Evolutionary conservation across 768 basidiomycete genomes (phyloP), one percentile per base, ranked within the genome.

Genomic region (Boletus vermiculosoides): DNA sequence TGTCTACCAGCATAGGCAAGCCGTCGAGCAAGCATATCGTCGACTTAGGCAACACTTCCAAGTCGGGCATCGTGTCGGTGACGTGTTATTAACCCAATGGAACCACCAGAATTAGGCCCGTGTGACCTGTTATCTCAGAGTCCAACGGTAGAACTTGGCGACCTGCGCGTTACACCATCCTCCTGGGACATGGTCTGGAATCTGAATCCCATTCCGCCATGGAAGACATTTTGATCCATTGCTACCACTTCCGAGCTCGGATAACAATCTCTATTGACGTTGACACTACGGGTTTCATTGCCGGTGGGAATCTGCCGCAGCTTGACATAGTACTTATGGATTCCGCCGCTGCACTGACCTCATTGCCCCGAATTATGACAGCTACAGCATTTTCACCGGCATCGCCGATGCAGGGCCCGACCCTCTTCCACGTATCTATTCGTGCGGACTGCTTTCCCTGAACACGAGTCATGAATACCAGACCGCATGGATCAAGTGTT

Each of bases 261-360:
- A 70, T 86, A 50, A 75, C 77, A 31, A 73, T 82, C 51, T 73
- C 78, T 2, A 84, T 87, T 50, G 83, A 84, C 34, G 70, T n/a
- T n/a, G n/a, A n/a, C n/a, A n/a, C n/a, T n/a, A n/a, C n/a, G n/a
- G n/a, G 85, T 44, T 86, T 86, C 60, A 64, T 78, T 33, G 81
- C 84, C 0, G 83, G 83, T 4, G 71, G 78, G 16, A 71, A 69
- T 0, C 58, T 66, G 4, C 37, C 45, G 8, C 37, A 28, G 1
- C 57, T 53, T n/a, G n/a, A n/a, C n/a, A n/a, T n/a, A n/a, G n/a
- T n/a, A n/a, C n/a, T n/a, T n/a, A 45, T 84, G 83, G 84, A 8
- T 86, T 85, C 71, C 76, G 83, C 16, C 77, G 83, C 31, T n/a
- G n/a, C n/a, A 83, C 83, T 0, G 85, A 86, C 55, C 64, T 87